A percentile compares a stretch with the other conserved stretches of the same genome.
phyloP scores from a whole-genome alignment of 2,329 filamentous ascomycete species.

The Torrubiella hemipterigena region DNA sequence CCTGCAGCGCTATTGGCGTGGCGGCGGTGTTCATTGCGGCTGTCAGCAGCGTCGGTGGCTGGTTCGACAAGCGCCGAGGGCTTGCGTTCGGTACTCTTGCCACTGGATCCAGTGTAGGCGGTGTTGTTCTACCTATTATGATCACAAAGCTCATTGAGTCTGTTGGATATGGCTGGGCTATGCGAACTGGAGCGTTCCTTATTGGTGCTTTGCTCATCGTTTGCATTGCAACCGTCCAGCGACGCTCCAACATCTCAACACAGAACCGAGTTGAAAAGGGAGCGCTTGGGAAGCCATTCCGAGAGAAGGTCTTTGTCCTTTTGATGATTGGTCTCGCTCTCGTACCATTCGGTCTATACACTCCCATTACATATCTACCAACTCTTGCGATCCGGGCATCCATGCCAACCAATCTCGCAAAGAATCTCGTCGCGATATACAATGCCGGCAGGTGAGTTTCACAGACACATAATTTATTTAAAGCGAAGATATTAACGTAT shows the following conservation, averaged over 20 bases:
- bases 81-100: slow-evolving; percentile 22
- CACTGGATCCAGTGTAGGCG: slow-evolving; percentile 23
- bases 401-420: no score
- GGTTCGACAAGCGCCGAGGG: slow-evolving; percentile 21
- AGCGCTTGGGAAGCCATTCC: slow-evolving; percentile 16
- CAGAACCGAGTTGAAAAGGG: no score
- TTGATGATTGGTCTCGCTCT: slow-evolving; percentile 15
- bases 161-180: slow-evolving; percentile 26
- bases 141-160: slow-evolving; percentile 19
- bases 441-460: no score
- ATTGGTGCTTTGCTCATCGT: slow-evolving; percentile 19
- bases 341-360: slow-evolving; percentile 19
- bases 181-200: slow-evolving; percentile 25
- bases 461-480: no score
- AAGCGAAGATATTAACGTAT: no score
- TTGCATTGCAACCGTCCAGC: slow-evolving; percentile 17
- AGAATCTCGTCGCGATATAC: no score
- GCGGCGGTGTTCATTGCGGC: slow-evolving; percentile 17
- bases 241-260: slow-evolving; percentile 8
- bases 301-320: slow-evolving; percentile 15
- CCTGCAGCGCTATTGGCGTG: slow-evolving; percentile 23
- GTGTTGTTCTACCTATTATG: slow-evolving; percentile 28
- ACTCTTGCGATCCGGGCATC: no score
- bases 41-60: slow-evolving; percentile 17
- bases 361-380: slow-evolving; percentile 17